A percentile compares a stretch with the other conserved stretches of the same genome.
These are phyloP conservation scores for Colletotrichum viniferum DNA, from an alignment of 2,329 filamentous ascomycete genomes.

Conservation along the genomic window DNA sequence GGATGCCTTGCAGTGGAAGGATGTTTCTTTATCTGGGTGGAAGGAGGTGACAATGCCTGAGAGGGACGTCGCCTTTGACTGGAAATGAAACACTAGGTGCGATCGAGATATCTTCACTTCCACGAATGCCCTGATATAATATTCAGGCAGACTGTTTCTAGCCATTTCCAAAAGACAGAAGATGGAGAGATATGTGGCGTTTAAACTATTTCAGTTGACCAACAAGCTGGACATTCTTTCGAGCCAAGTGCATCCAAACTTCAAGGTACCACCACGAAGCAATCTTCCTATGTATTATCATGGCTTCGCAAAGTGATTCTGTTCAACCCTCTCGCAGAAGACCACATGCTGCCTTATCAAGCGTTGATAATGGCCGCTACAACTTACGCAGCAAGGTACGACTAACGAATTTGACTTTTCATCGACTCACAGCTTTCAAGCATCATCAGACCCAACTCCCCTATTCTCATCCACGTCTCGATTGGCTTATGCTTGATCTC, in stretches of 20 bases:
- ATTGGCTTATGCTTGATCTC: neutral
- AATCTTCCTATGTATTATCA: neutral
- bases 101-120: neutral
- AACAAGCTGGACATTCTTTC: neutral
- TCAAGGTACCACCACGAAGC: neutral
- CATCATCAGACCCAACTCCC: neutral
- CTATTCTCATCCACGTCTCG: neutral
- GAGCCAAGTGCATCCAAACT: neutral
- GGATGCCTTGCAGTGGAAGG: neutral
- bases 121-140: neutral
- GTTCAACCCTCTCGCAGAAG: neutral
- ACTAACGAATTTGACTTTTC: neutral
- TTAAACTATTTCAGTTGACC: neutral
- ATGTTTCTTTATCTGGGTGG: constrained; percentile 7
- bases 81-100: neutral
- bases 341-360: neutral
- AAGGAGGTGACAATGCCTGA: constrained; percentile 9
- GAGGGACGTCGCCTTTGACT: constrained; percentile 1
- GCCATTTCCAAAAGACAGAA: neutral
- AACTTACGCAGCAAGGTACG: neutral
- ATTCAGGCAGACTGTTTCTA: neutral
- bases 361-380: neutral
- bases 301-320: neutral
- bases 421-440: neutral
- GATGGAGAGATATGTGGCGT: accelerated